A percentile compares a stretch with the other conserved stretches of the same genome.
Conservation (phyloP, 441 rosid genomes). For the Syzygium syzygioides region DNA sequence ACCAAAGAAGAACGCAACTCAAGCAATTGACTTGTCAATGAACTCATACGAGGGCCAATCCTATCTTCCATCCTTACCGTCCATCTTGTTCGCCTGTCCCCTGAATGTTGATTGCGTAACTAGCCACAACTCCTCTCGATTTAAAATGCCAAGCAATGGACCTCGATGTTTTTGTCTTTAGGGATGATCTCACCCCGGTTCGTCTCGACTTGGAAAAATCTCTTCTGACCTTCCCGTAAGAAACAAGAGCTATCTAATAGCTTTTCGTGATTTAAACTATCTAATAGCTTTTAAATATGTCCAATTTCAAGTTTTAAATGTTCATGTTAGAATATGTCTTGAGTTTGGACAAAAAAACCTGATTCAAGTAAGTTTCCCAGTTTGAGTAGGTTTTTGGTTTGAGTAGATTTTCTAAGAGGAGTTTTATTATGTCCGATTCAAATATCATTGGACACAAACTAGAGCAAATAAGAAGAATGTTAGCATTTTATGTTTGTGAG, state of each 20-base stretch:
- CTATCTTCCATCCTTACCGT: neutral
- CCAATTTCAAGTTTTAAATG: neutral
- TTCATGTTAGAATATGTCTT: neutral
- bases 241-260: neutral
- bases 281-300: neutral
- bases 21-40: no score
- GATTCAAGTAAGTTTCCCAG: neutral
- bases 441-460: neutral
- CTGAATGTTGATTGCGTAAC: neutral
- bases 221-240: neutral
- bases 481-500: neutral
- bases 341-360: neutral
- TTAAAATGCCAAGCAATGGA: neutral
- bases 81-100: neutral
- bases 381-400: neutral
- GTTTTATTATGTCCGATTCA: neutral
- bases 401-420: neutral
- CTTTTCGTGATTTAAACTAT: neutral
- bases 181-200: neutral
- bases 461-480: neutral
- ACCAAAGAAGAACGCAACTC: neutral
- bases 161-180: neutral
- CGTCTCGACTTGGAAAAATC: neutral
- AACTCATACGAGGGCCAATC: no score
- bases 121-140: neutral